Base-by-base conservation (phyloP, 768 basidiomycete genomes). In the Collybia sp. region DNA sequence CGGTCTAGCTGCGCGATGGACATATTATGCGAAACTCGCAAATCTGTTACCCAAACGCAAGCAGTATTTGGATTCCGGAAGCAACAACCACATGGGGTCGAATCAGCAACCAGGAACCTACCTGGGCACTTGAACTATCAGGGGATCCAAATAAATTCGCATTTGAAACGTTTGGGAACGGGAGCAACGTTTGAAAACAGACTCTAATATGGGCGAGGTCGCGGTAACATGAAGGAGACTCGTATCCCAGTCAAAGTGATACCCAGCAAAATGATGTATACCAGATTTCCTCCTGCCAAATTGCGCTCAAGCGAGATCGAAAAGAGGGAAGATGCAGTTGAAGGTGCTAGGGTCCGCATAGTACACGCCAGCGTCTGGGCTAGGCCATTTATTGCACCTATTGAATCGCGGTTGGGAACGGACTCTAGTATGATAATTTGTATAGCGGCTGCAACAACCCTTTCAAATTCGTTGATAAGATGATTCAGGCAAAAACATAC, bases 291-390 rank as follows among this genome's bases (percentile, higher is more conserved):
- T 6, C 69, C 64, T 1, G 66, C 47, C 44, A 72, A 57, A 44
- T 71, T 61, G 30, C 54, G 55, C 40, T 72, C 57, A 1, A 68
- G 43, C 0, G 70, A 69, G 1, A 70, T 47, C 4, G 72, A 66
- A 39, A 72, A 75, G 10, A 73, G 49, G n/a, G 72, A 72, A 2
- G 71, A 67, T 11, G 72, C 65, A 11, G 62, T 49, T 3, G 69
- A 60, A 13, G 35, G 35, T n/a, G 35, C 35, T 6, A 37, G 35
- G 35, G 35, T 18, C 10, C 35, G 13, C 35, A 18, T 18, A 37
- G 35, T 18, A 38, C 35, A 15, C 5, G 40, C 51, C 46, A 15
- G 40, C 35, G 30, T 49, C 49, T 15, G 46, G 45, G 15, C 25
- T 4, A 53, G 38, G 3, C 52, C 52, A 16, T 33, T 43, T 3